Base-by-base conservation (phyloP, 768 basidiomycete species). In the Phallus indusiatus region DNA sequence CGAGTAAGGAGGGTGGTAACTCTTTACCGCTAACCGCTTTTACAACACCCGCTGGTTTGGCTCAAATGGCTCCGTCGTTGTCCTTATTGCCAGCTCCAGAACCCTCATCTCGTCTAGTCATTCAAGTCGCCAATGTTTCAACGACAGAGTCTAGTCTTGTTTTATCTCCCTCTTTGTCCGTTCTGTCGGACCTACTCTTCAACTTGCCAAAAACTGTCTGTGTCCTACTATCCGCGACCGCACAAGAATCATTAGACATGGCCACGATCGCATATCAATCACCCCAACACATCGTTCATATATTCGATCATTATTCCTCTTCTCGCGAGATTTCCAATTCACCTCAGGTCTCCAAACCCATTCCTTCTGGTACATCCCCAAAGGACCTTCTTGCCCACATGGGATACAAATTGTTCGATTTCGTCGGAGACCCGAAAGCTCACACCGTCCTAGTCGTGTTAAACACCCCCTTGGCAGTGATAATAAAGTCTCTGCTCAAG, bases 261-360 rank as follows among this genome's bases (percentile, higher is more conserved):
- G 81, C 93, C 2, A 66, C 81, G 24, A 76, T 91, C 52, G 77
- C 91, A n/a, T 94, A 94, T 75, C 78, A 76, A 60, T 71, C 88
- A 53, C 76, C 78, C 16, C 69, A 73, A 18, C 90, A 95, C 70
- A 84, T 90, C 59, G 78, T 94, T 57, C 93, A 97, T 70, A 74
- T 97, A 47, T 94, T 98, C 67, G 94, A 98, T 71, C 90, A 95
- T 65, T 79, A 89, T 67, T 82, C 83, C 61, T 78, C 84, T 34
- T 77, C 85, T 35, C 85, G 95, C 22, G 93, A 98, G 72, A 73
- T 81, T 35, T 83, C 88, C 1, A 79, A 84, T 56, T 66, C 76
- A 35, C 71, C 83, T 37, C 65, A 71, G 24, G 76, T 76, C 9
- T 56, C 78, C 1, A 65, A 77, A 16, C 63, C 71, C 5, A 61